Percentiles rank a stretch among this genome's conserved stretches.
Evolutionary conservation across 441 rosid genomes (phyloP).

Genomic region (Eruca vesicaria): DNA sequence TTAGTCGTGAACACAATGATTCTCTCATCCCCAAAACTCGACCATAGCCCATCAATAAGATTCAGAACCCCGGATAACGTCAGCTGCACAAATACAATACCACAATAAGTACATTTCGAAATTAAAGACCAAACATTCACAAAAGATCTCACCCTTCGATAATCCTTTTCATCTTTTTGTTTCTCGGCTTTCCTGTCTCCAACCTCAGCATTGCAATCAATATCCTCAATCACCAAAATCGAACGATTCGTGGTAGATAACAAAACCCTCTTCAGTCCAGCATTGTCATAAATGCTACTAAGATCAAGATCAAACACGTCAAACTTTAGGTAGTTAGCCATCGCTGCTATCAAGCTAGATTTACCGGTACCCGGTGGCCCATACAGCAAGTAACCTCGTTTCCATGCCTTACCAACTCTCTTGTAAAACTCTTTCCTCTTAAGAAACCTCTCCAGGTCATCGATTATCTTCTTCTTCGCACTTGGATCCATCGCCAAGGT

Average conservation of each 20-base stretch:
- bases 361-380: slow-evolving; percentile 68
- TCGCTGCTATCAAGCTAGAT: slow-evolving; percentile 62
- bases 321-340: slow-evolving; percentile 51
- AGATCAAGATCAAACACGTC: slow-evolving; percentile 53
- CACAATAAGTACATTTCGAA: no score
- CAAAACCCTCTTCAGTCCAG: slow-evolving; percentile 38
- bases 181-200: slow-evolving; percentile 34
- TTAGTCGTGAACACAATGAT: slow-evolving; percentile 69
- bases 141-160: background rate
- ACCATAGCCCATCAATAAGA: slow-evolving; percentile 68
- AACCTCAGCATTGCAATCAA: slow-evolving; percentile 47
- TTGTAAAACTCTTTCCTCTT: slow-evolving; percentile 47
- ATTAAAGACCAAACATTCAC: no score
- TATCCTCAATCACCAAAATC: slow-evolving; percentile 55
- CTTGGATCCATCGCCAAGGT: slow-evolving; percentile 51
- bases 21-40: slow-evolving; percentile 65
- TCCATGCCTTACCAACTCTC: slow-evolving; percentile 61
- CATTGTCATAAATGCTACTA: slow-evolving; percentile 35
- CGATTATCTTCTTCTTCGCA: slow-evolving; percentile 33
- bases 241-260: slow-evolving; percentile 53
- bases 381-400: slow-evolving; percentile 52
- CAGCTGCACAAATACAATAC: slow-evolving; percentile 23
- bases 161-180: background rate
- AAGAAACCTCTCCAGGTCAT: slow-evolving; percentile 45
- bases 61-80: slow-evolving; percentile 55